phyloP scores from a whole-genome alignment of 352 stramenopile species.

The Saprolegnia parasitica region DNA sequence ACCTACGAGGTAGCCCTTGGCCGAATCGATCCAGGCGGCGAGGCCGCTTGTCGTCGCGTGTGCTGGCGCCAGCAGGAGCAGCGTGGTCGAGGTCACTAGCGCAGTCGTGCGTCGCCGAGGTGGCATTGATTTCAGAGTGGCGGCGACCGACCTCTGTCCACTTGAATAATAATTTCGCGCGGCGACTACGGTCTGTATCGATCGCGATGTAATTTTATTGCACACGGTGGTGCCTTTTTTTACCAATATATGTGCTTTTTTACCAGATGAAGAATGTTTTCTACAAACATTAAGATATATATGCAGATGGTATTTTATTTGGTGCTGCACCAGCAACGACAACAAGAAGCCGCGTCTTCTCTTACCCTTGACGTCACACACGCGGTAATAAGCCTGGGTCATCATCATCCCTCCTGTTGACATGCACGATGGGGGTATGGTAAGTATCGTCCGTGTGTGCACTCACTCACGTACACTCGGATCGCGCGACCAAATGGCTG shows the following conservation, averaged over 20 bases:
- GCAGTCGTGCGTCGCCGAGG: not conserved
- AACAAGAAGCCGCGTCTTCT: not conserved
- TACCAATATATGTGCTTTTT: not conserved
- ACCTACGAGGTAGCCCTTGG: not conserved
- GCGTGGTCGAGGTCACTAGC: not conserved
- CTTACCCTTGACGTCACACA: not conserved
- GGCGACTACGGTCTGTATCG: not conserved
- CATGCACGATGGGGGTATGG: too few species aligned
- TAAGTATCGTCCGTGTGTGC: too few species aligned
- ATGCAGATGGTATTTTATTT: not conserved
- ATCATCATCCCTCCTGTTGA: too few species aligned
- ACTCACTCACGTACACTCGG: too few species aligned
- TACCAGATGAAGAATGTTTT: not conserved
- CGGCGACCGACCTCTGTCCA: not conserved
- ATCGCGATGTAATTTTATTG: conserved; percentile 1
- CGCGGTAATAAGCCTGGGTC: too few species aligned
- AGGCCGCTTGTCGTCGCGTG: not conserved
- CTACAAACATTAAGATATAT: not conserved
- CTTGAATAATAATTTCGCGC: not conserved
- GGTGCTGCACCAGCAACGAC: not conserved
- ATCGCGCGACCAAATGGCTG: too few species aligned
- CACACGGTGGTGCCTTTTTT: not conserved
- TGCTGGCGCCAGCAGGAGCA: not conserved
- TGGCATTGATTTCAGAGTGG: not conserved
- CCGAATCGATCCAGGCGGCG: not conserved